Evolutionary conservation across 306 rosid species (phyloP).

Genomic region (Malus asiatica): DNA sequence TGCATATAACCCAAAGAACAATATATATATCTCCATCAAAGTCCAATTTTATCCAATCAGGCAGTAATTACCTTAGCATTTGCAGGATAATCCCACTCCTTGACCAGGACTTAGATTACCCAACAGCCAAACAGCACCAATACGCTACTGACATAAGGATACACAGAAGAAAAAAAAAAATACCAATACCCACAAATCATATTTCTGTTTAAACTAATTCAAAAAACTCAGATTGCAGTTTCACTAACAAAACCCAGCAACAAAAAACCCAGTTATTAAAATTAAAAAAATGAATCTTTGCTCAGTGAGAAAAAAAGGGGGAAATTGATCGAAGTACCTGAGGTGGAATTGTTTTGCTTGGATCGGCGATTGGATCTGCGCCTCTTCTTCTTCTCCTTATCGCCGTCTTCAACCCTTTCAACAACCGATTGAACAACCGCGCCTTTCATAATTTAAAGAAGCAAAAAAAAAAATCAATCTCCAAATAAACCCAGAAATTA

Average conservation of each 20-base stretch:
- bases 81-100: neutral
- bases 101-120: neutral
- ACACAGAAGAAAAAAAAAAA: neutral
- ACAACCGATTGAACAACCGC: constrained; percentile 36
- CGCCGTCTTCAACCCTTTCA: constrained; percentile 56
- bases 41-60: neutral
- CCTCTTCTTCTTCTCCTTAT: constrained; percentile 82
- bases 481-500: neutral
- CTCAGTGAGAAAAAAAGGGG: neutral
- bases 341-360: constrained; percentile 33
- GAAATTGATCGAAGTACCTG: constrained; percentile 26
- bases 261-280: neutral
- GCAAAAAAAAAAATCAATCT: neutral
- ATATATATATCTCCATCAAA: neutral
- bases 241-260: neutral
- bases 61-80: neutral
- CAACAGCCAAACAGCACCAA: neutral
- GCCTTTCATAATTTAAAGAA: constrained; percentile 31
- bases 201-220: neutral
- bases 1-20: neutral
- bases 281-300: neutral
- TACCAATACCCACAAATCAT: neutral
- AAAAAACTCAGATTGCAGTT: neutral
- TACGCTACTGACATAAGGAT: neutral
- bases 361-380: constrained; percentile 71